These are phyloP conservation scores for Xylariaceae sp. DNA, from an alignment of 2,329 filamentous ascomycete species.

Conservation along the genomic window DNA sequence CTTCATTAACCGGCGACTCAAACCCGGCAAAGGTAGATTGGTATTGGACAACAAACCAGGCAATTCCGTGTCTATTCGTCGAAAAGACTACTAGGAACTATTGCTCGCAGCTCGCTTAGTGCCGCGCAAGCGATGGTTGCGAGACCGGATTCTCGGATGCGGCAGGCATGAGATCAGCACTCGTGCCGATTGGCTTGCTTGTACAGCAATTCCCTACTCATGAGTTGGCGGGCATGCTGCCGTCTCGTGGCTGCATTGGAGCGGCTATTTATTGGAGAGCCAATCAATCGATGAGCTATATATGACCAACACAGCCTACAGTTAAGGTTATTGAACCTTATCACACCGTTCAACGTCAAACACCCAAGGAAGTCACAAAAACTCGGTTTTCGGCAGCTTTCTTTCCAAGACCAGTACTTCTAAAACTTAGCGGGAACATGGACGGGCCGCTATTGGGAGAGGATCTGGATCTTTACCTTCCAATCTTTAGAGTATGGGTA, in stretches of 20 bases:
- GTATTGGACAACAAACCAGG: not conserved
- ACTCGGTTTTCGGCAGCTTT: not conserved
- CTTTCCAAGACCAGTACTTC: not conserved
- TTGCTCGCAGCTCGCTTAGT: slow-evolving; percentile 5
- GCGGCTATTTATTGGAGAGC: slow-evolving; percentile 12
- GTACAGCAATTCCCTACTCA: not conserved
- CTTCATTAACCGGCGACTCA: slow-evolving; percentile 11
- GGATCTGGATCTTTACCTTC: not conserved
- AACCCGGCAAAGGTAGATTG: slow-evolving; percentile 12
- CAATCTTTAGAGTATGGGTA: not conserved
- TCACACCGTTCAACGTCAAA: not conserved
- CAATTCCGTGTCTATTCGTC: not conserved
- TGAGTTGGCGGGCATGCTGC: slow-evolving; percentile 6
- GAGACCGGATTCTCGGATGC: slow-evolving; percentile 16
- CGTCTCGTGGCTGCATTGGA: slow-evolving; percentile 6
- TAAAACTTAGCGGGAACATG: not conserved
- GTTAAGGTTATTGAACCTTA: slow-evolving; percentile 11
- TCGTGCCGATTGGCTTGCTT: slow-evolving; percentile 15
- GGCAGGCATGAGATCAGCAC: slow-evolving; percentile 11
- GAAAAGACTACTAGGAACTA: not conserved
- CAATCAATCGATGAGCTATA: slow-evolving; percentile 8
- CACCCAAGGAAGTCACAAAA: not conserved
- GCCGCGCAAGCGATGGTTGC: slow-evolving; percentile 10
- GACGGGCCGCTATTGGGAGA: not conserved
- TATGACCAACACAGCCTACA: not conserved